A percentile compares a stretch with the other conserved stretches of the same genome.
phyloP scores from a whole-genome alignment of 306 rosid genomes.

The Ziziphus jujuba region DNA sequence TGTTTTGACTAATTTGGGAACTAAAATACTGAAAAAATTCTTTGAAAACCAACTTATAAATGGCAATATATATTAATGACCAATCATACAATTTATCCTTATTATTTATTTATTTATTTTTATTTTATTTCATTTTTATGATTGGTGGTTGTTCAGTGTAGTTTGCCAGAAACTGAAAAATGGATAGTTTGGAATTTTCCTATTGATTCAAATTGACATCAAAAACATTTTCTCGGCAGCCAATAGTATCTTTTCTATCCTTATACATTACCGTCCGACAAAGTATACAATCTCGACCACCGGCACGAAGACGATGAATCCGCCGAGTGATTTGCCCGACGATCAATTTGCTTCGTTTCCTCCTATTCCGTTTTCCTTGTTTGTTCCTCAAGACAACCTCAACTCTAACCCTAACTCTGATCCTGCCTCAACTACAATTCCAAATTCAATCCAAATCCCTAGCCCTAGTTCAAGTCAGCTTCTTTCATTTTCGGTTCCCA shows the following conservation, averaged over 20 bases:
- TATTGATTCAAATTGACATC: background rate
- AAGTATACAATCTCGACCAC: background rate
- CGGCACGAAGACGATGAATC: constrained; percentile 36
- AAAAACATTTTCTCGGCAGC: background rate
- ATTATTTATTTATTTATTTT: too few relatives aligned
- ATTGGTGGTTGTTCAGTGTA: too few relatives aligned
- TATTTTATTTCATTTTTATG: too few relatives aligned
- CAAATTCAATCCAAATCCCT: constrained; percentile 29
- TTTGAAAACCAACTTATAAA: too few relatives aligned
- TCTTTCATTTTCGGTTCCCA: constrained; percentile 72
- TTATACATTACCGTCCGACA: background rate
- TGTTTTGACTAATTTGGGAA: too few relatives aligned
- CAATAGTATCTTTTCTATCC: constrained; percentile 17
- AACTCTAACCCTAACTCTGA: constrained; percentile 35
- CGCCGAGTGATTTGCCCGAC: constrained; percentile 35
- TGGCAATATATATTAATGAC: too few relatives aligned
- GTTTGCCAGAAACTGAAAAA: too few relatives aligned
- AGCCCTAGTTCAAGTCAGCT: constrained; percentile 35
- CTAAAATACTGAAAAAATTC: too few relatives aligned
- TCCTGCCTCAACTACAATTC: constrained; percentile 9
- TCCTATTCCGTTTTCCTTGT: constrained; percentile 47
- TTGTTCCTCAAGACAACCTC: constrained; percentile 41
- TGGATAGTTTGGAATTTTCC: too few relatives aligned
- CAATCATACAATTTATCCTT: too few relatives aligned
- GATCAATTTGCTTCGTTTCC: constrained; percentile 42